Conservation (phyloP, 805 yeast species). For the Debaryomyces castellii region DNA sequence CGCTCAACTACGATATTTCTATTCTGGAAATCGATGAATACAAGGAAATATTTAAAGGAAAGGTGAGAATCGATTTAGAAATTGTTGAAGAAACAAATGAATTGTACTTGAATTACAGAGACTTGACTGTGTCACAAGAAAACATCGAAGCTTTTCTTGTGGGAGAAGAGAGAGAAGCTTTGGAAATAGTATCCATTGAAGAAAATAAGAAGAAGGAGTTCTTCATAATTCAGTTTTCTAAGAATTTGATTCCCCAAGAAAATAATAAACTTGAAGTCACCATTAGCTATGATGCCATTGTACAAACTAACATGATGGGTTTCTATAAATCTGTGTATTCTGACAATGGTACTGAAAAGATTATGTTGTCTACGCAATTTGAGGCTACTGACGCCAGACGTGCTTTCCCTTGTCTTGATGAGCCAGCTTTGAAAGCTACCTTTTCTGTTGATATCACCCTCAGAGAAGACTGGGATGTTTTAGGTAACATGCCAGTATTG, state of each 20-base stretch:
- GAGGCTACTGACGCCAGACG: conserved; percentile 61
- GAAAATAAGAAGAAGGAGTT: conserved; percentile 60
- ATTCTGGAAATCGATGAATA: conserved; percentile 60
- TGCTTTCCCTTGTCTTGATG: conserved; percentile 60
- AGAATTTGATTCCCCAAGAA: conserved; percentile 18
- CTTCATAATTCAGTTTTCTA: conserved; percentile 56
- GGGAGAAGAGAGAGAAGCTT: conserved; percentile 16
- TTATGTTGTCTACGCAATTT: conserved; percentile 53
- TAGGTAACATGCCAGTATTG: conserved; percentile 49
- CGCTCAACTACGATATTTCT: conserved; percentile 66
- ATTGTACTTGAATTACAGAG: conserved; percentile 50
- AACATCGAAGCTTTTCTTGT: conserved; percentile 22
- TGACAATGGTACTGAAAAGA: conserved; percentile 35
- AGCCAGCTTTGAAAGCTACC: conserved; percentile 56
- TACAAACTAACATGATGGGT: conserved; percentile 58
- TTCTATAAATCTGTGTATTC: conserved; percentile 49
- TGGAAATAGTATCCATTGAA: conserved; percentile 11
- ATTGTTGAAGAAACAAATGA: conserved; percentile 42
- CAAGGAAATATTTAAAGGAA: conserved; percentile 47
- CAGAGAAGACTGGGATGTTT: conserved; percentile 32
- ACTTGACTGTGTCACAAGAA: conserved; percentile 27
- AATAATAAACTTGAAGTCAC: conserved; percentile 26
- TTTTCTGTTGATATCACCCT: conserved; percentile 46
- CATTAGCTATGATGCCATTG: conserved; percentile 40
- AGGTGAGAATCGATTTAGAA: conserved; percentile 46